Base-by-base conservation (phyloP, 192 early-diverging fungal species). In the Lobosporangium transversale region DNA sequence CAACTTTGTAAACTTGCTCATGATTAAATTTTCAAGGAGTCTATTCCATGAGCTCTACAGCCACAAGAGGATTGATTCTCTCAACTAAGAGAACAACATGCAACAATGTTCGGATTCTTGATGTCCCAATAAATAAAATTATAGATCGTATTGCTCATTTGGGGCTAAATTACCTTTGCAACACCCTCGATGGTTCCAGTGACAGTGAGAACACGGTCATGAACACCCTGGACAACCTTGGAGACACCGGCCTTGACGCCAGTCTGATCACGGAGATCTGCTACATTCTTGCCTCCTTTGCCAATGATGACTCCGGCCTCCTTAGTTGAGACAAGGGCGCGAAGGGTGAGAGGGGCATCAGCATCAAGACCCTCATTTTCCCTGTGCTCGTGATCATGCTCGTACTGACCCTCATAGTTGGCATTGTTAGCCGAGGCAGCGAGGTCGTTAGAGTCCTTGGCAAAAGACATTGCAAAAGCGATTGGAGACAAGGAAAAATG, bases 261-360 rank as follows among this genome's bases (percentile, higher is more conserved):
- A 62, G 91, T 90, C 43, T 80, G 81, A 47, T 92, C 89, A 51
- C 97, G 89, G 65, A 99, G 89, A 44, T 95, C 92, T 44, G 87
- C 89, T 20, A 98, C 92, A 76, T 94, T 94, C 62, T 88, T 89
- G 23, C 97, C 97, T 59, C 84, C 87, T 79, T 93, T 92, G 36
- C 93, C 93, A 59, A 94, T 94, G 58, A 94, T 91, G n/a, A 94
- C 90, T 61, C 93, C 93, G 30, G 93, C 93, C 33, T 90, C 89
- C 54, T 90, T 90, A 17, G 88, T 87, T 17, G 80, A 78, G 4
- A 90, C 84, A 15, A 90, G 42, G 9, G 89, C 71, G 1, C 89
- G 84, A 37, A 90, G 87, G 27, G 92, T 90, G 31, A 96, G 76
- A 66, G 82, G 85, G 49, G 82, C 67, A 30, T 49, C 62, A 27